phyloP scores from a whole-genome alignment of 2,329 filamentous ascomycete genomes.

The Bipolaris bicolor region DNA sequence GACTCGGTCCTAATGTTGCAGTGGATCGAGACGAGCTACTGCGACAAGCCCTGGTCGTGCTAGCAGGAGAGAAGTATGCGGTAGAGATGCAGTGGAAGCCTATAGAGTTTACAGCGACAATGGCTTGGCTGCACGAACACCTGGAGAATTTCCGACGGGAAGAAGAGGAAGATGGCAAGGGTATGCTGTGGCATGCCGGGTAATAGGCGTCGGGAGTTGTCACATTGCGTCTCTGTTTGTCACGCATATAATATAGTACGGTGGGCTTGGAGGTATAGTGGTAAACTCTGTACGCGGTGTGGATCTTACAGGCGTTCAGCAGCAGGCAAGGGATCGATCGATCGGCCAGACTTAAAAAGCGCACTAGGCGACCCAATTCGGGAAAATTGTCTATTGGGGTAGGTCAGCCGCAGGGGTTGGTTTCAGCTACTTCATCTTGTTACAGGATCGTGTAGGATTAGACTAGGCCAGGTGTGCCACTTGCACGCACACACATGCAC shows the following conservation, averaged over 20 bases:
- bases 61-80: constrained; percentile 42
- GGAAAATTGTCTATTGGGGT: constrained; percentile 16
- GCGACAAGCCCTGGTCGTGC: constrained; percentile 40
- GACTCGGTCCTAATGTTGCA: constrained; percentile 22
- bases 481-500: neutral
- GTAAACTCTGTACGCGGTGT: constrained; percentile 15
- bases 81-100: constrained; percentile 42
- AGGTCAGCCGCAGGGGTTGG: constrained; percentile 19
- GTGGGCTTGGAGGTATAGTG: constrained; percentile 1
- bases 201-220: constrained; percentile 22
- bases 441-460: constrained; percentile 25
- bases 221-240: neutral
- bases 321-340: constrained; percentile 11
- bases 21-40: constrained; percentile 41
- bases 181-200: constrained; percentile 35
- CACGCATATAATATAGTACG: constrained; percentile 5
- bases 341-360: constrained; percentile 8
- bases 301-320: constrained; percentile 20
- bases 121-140: constrained; percentile 39
- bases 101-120: constrained; percentile 38
- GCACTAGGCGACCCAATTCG: constrained; percentile 13
- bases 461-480: constrained; percentile 17
- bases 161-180: constrained; percentile 38
- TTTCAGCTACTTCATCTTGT: constrained; percentile 24
- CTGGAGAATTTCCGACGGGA: constrained; percentile 35